Evolutionary conservation across 108 stramenopile genomes (phyloP).

Genomic region (Mayamaea pseudoterrestris): DNA sequence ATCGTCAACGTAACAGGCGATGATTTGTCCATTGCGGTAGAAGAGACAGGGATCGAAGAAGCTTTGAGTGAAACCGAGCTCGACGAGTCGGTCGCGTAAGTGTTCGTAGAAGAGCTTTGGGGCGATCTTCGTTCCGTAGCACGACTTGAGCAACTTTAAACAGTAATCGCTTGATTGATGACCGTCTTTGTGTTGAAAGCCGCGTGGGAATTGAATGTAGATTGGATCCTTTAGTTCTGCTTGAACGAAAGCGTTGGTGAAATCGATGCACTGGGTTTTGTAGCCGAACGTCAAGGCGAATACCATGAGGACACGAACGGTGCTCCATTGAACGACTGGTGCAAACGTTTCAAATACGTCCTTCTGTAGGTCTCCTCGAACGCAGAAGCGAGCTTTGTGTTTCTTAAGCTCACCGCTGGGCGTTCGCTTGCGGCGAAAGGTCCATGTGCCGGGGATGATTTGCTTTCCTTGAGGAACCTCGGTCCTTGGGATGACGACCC

Average conservation of each 20-base stretch:
- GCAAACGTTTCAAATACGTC: conserved; percentile 34
- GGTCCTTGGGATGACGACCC: conserved; percentile 6
- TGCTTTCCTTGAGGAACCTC: conserved; percentile 14
- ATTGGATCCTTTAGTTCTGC: conserved; percentile 19
- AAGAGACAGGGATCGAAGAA: conserved; percentile 36
- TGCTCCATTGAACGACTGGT: conserved; percentile 30
- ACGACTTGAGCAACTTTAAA: conserved; percentile 16
- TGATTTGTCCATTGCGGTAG: conserved; percentile 23
- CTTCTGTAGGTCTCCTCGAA: conserved; percentile 5
- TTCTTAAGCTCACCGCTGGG: conserved; percentile 14
- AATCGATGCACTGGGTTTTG: conserved; percentile 31
- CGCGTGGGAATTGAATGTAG: conserved; percentile 35
- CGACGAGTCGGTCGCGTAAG: conserved; percentile 7
- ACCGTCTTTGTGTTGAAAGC: conserved; percentile 8
- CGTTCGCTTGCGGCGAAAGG: conserved; percentile 33
- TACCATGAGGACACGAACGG: conserved; percentile 19
- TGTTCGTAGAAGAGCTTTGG: conserved; percentile 24
- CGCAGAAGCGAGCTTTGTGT: conserved; percentile 20
- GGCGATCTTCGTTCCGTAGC: conserved; percentile 29
- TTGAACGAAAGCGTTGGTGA: conserved; percentile 28
- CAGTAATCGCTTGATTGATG: conserved; percentile 16
- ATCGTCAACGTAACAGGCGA: conserved; percentile 32
- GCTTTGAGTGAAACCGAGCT: conserved; percentile 23
- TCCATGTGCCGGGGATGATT: conserved; percentile 32
- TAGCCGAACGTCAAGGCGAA: conserved; percentile 12